phyloP scores from a whole-genome alignment of 345 rosid species.

The Pistacia integerrima region DNA sequence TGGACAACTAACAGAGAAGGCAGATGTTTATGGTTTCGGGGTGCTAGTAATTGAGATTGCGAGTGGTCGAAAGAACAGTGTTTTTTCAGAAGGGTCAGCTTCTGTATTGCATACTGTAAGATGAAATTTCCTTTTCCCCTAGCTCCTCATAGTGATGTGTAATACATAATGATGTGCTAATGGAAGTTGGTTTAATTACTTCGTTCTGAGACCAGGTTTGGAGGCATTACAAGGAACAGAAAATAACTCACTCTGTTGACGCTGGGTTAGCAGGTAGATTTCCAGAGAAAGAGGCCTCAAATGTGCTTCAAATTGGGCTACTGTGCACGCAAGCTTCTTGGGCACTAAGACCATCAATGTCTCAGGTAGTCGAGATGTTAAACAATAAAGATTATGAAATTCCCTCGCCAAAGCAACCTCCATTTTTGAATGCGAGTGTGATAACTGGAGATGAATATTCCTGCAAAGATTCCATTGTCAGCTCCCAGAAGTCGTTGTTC shows the following conservation, averaged over 20 bases:
- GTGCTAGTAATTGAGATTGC: slow-evolving; percentile 69
- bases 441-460: slow-evolving; percentile 33
- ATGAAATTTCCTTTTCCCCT: neutral
- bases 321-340: slow-evolving; percentile 76
- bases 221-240: slow-evolving; percentile 54
- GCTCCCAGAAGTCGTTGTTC: neutral
- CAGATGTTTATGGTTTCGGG: slow-evolving; percentile 80
- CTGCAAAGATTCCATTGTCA: slow-evolving; percentile 12
- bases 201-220: slow-evolving; percentile 51
- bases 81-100: slow-evolving; percentile 51
- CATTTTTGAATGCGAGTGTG: slow-evolving; percentile 72
- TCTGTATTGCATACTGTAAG: slow-evolving; percentile 57
- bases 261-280: slow-evolving; percentile 33
- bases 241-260: slow-evolving; percentile 38
- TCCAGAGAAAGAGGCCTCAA: slow-evolving; percentile 46
- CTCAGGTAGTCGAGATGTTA: slow-evolving; percentile 55
- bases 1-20: slow-evolving; percentile 75
- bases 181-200: neutral
- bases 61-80: slow-evolving; percentile 61
- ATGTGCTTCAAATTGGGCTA: slow-evolving; percentile 66
- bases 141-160: neutral
- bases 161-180: neutral
- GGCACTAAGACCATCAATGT: slow-evolving; percentile 64
- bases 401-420: slow-evolving; percentile 72
- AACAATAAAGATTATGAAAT: slow-evolving; percentile 30